phyloP scores from a whole-genome alignment of 2,329 filamentous ascomycete genomes.

The Pseudocercospora eumusae region DNA sequence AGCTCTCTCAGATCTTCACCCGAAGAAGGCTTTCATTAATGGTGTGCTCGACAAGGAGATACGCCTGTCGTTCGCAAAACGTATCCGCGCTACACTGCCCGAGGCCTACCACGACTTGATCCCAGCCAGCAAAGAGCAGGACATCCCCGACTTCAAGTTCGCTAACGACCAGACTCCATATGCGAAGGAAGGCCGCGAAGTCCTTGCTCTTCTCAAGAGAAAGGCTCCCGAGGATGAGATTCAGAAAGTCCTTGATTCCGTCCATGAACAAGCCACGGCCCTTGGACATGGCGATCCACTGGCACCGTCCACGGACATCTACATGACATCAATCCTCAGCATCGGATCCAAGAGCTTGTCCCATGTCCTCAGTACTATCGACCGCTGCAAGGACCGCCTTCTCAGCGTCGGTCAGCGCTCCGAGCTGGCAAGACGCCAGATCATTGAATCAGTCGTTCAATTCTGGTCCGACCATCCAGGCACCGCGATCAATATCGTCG shows the following conservation, averaged over 20 bases:
- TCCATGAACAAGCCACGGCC: constrained; percentile 75
- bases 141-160: constrained; percentile 95
- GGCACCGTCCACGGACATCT: constrained; percentile 86
- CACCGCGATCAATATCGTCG: constrained; percentile 86
- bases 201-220: constrained; percentile 75
- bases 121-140: constrained; percentile 83
- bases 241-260: constrained; percentile 74
- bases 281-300: constrained; percentile 71
- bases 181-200: constrained; percentile 76
- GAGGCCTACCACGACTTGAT: constrained; percentile 80
- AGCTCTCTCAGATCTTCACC: constrained; percentile 71
- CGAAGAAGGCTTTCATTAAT: constrained; percentile 89
- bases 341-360: constrained; percentile 94
- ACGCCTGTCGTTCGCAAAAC: constrained; percentile 89
- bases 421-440: constrained; percentile 76
- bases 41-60: constrained; percentile 96
- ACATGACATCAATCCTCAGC: constrained; percentile 89
- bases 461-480: constrained; percentile 95
- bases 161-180: constrained; percentile 75
- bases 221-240: constrained; percentile 86
- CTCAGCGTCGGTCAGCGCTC: constrained; percentile 75
- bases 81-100: constrained; percentile 90
- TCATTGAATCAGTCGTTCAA: constrained; percentile 83
- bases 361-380: constrained; percentile 92
- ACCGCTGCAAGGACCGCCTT: constrained; percentile 87